Evolutionary conservation across 306 rosid genomes (phyloP).

Genomic region (Castanea crenata): DNA sequence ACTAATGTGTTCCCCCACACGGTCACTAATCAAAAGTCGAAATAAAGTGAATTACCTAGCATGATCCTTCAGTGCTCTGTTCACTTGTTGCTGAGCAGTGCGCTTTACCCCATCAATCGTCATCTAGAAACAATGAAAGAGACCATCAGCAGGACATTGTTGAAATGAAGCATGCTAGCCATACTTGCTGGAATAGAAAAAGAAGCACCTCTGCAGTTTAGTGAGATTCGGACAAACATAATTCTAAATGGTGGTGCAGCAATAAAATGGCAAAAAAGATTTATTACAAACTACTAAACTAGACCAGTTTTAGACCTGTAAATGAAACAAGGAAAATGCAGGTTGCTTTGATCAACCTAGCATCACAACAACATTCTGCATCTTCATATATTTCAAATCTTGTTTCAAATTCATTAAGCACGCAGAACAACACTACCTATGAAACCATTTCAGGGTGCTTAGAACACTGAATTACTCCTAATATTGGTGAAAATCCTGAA

Average conservation of each 20-base stretch:
- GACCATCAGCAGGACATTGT: constrained; percentile 17
- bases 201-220: constrained; percentile 12
- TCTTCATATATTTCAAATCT: not conserved
- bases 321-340: not conserved
- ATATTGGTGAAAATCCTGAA: not conserved
- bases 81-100: constrained; percentile 94
- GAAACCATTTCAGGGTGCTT: not conserved
- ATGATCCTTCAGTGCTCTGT: constrained; percentile 81
- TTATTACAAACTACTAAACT: not conserved
- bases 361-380: not conserved
- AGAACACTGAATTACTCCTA: not conserved
- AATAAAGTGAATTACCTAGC: constrained; percentile 54
- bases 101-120: constrained; percentile 92
- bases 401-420: not conserved
- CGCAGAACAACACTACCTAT: not conserved
- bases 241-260: not conserved
- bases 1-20: not conserved
- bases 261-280: not conserved
- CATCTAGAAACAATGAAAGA: constrained; percentile 53
- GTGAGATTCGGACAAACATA: constrained; percentile 1
- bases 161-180: constrained; percentile 8
- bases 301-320: constrained; percentile 2
- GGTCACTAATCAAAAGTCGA: not conserved
- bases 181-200: constrained; percentile 11
- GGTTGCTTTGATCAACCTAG: not conserved